Conservation (phyloP, 805 yeast genomes). For the Scheffersomyces spartinae region DNA sequence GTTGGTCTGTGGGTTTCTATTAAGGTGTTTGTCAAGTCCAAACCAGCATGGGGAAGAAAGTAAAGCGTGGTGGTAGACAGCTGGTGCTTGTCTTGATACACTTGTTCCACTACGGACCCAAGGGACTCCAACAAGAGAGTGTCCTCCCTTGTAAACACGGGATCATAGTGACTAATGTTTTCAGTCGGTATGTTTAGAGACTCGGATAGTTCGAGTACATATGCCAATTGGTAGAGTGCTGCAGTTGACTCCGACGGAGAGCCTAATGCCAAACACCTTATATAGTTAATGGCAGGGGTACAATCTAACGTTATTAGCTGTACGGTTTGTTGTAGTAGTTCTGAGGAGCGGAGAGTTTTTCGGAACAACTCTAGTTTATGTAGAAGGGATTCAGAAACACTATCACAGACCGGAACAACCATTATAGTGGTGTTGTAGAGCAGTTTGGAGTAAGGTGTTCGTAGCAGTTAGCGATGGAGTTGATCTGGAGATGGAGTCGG, state of each 20-base stretch:
- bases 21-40: slow-evolving; percentile 35
- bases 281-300: slow-evolving; percentile 10
- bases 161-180: slow-evolving; percentile 48
- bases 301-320: not conserved
- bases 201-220: slow-evolving; percentile 31
- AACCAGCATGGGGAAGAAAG: slow-evolving; percentile 71
- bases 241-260: slow-evolving; percentile 45
- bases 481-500: not conserved
- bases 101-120: slow-evolving; percentile 8
- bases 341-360: slow-evolving; percentile 11
- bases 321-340: slow-evolving; percentile 14
- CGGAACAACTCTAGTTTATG: not conserved
- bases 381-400: not conserved
- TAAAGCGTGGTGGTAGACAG: slow-evolving; percentile 30
- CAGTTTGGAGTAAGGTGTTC: slow-evolving; percentile 1
- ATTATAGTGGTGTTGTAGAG: slow-evolving; percentile 1
- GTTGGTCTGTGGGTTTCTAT: slow-evolving; percentile 20
- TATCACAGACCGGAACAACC: not conserved
- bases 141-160: slow-evolving; percentile 44
- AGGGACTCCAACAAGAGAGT: slow-evolving; percentile 10
- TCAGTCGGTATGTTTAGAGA: slow-evolving; percentile 6
- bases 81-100: slow-evolving; percentile 4
- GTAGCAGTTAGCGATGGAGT: not conserved
- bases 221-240: slow-evolving; percentile 58
- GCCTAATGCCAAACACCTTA: slow-evolving; percentile 68